Conservation (phyloP, 2,329 filamentous ascomycete species). For the Aspergillus amoenus region DNA sequence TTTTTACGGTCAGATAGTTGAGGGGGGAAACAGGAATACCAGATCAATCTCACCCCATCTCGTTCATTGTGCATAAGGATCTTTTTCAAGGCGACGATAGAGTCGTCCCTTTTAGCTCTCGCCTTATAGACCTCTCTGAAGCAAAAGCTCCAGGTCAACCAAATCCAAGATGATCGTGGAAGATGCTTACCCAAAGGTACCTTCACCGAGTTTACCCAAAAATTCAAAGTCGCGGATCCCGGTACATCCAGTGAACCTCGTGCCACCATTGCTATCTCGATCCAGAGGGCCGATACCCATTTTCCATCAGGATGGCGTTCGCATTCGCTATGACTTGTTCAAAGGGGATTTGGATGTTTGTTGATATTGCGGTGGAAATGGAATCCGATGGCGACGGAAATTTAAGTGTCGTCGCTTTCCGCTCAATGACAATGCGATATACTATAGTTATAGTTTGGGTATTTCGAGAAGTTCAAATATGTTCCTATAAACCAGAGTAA, state of each 20-base stretch:
- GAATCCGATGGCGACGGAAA: neutral
- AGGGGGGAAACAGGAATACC: neutral
- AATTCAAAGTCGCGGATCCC: slow-evolving; percentile 44
- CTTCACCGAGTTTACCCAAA: slow-evolving; percentile 71
- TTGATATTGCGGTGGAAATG: neutral
- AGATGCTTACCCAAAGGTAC: slow-evolving; percentile 77
- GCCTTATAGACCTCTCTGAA: slow-evolving; percentile 86
- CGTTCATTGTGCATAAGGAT: slow-evolving; percentile 99
- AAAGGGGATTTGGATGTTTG: neutral
- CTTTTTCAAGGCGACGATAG: slow-evolving; percentile 88
- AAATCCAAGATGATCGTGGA: neutral
- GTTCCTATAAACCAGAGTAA: neutral
- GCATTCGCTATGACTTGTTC: neutral
- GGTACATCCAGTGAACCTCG: slow-evolving; percentile 80
- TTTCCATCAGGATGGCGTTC: slow-evolving; percentile 10
- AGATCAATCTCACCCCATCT: slow-evolving; percentile 70
- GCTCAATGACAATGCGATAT: neutral
- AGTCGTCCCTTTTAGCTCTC: slow-evolving; percentile 69
- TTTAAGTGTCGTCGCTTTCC: neutral
- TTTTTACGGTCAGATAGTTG: slow-evolving; percentile 43
- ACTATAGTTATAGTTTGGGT: neutral
- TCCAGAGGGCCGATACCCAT: slow-evolving; percentile 47
- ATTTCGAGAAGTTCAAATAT: neutral
- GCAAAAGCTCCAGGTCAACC: slow-evolving; percentile 15
- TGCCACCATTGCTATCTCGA: slow-evolving; percentile 46